These are phyloP conservation scores for Dictyostelium capitatum DNA, from an alignment of 78 protist genomes.

Conservation along the genomic window DNA sequence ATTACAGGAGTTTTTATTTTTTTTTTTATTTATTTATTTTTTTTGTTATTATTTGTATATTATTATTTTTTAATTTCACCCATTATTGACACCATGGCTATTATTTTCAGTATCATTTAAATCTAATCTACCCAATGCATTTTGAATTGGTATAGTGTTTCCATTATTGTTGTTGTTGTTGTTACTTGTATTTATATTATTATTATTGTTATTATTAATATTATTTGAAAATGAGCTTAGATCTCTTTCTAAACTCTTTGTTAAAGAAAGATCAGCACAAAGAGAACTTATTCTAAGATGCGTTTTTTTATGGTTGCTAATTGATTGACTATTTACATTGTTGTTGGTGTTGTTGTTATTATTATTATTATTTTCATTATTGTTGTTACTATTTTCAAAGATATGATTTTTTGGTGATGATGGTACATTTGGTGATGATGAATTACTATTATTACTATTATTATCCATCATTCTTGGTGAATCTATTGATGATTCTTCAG, in stretches of 20 bases:
- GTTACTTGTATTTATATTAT: neutral
- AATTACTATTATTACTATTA: too few relatives aligned
- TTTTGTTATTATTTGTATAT: too few relatives aligned
- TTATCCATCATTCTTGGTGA: too few relatives aligned
- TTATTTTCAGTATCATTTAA: neutral
- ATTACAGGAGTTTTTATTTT: too few relatives aligned
- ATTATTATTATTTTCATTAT: neutral
- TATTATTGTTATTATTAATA: neutral
- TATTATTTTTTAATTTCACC: too few relatives aligned
- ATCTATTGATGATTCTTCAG: too few relatives aligned
- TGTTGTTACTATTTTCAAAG: neutral
- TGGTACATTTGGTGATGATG: neutral
- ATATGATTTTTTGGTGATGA: neutral
- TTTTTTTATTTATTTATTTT: too few relatives aligned
- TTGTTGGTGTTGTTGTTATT: neutral
- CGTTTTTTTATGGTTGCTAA: slow-evolving; percentile 38
- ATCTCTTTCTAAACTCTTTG: slow-evolving; percentile 34
- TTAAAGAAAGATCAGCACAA: slow-evolving; percentile 45
- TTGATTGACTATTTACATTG: neutral
- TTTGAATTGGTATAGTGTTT: neutral
- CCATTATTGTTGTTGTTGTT: neutral
- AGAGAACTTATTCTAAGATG: slow-evolving; percentile 71
- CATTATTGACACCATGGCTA: neutral
- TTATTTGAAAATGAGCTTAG: neutral
- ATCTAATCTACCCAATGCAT: neutral